Evolutionary conservation across 2,329 filamentous ascomycete genomes (phyloP), one percentile per base, ranked within the genome.

Genomic region (Aureobasidium sp.): DNA sequence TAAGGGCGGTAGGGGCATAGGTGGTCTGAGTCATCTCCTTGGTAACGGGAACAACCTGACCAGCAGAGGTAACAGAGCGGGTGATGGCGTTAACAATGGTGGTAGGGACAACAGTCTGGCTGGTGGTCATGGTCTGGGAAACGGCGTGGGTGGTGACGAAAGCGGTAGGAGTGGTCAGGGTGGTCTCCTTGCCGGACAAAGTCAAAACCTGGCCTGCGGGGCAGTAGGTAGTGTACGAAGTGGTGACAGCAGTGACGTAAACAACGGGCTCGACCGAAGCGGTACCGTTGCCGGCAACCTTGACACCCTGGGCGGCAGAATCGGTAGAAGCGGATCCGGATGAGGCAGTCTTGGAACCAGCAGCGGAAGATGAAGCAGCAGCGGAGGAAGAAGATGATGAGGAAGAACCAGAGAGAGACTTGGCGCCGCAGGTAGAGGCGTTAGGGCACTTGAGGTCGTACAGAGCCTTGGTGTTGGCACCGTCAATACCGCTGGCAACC

Each of bases 371-470:
- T 1, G 67, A 59, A 27, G 61, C 60, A 15, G 33, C 33, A 36
- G n/a, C n/a, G n/a, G n/a, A n/a, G n/a, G 33, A 36, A 13, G 67
- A 50, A 29, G 63, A 64, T 9, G 66, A 42, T 16, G 67, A 60
- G 65, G 66, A 42, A 47, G 66, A 60, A 64, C 63, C 55, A 45
- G 65, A 68, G 53, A 66, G 61, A 18, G 45, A 50, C 59, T 45
- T 47, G 50, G 60, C 60, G 23, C 60, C 60, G 40, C 60, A 64
- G n/a, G 38, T 45, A 45, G 50, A 55, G 60, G 42, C 60, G 50
- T 64, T 64, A 16, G 50, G 38, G 81, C 89, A 93, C 55, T 85
- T 86, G 64, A 92, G 85, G 66, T 92, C 87, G 75, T 85, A 92
- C 36, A 91, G 79, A 25, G 90, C 88, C 55, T 80, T 87, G 68